Evolutionary conservation across 176 grass and related monocot species (phyloP).

Genomic region (Hyparrhenia diplandra): DNA sequence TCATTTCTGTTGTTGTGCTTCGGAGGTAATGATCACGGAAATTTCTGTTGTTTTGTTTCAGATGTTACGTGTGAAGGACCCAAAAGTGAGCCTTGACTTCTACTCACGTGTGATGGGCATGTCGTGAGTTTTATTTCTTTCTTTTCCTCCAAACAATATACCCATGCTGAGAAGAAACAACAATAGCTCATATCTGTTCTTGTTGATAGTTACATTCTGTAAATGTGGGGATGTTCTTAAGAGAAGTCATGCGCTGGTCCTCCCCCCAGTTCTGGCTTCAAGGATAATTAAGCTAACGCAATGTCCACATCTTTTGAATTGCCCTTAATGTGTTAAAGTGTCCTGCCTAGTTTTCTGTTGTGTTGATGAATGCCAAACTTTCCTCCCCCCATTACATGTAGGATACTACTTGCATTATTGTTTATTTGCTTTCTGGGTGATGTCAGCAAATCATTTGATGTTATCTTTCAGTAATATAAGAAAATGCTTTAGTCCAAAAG

Average conservation of each 20-base stretch:
- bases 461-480: not conserved
- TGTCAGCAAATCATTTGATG: not conserved
- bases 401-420: not conserved
- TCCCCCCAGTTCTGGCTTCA: too few relatives aligned
- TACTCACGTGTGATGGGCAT: constrained; percentile 94
- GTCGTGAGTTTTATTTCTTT: constrained; percentile 65
- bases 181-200: not conserved
- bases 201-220: not conserved
- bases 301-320: not conserved
- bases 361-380: not conserved
- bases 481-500: not conserved
- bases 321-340: not conserved
- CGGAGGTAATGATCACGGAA: not conserved
- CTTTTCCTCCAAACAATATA: not conserved
- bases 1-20: not conserved
- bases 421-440: not conserved
- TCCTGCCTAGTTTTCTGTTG: not conserved
- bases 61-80: constrained; percentile 95
- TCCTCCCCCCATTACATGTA: not conserved
- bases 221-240: not conserved
- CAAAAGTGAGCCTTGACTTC: constrained; percentile 94
- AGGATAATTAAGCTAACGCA: too few relatives aligned
- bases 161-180: not conserved
- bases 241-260: not conserved
- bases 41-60: constrained; percentile 30